Base-by-base conservation (phyloP, 2,329 filamentous ascomycete species). In the Pseudogymnoascus sp. region DNA sequence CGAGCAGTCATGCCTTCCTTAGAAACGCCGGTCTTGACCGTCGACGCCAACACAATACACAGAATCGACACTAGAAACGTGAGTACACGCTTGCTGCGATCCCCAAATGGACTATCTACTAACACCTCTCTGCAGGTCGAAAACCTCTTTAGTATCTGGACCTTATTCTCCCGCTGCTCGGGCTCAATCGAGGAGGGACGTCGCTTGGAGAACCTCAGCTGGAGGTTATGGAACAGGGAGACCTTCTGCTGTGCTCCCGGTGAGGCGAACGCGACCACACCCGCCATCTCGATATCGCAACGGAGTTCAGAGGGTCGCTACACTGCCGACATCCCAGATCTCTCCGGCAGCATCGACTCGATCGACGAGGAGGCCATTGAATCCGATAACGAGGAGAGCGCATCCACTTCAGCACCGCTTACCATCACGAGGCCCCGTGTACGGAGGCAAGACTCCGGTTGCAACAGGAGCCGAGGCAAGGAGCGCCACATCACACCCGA, bases 141-240 rank as follows among this genome's bases (percentile, higher is more conserved):
- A 78, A 96, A 93, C 74, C 85, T 97, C 61, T 96, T 95, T 78
- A 93, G 90, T 80, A 96, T 97, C 85, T 96, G 93, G 92, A 93
- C 91, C 76, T 92, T 97, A 65, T 97, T 97, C 74, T 93, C 92
- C 61, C 91, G 92, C 78, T 96, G 93, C 77, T 91, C 92, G 73
- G 91, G 95, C 73, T 95, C 93, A 62, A 88, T 97, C 75, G 91
- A 96, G 74, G 90, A 97, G 77, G 95, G 95, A 64, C 87, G 91
- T 73, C 84, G 95, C 72, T 81, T 97, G 74, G 95, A 97, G 76
- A 97, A 99, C 78, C 81, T 99, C 67, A 96, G 90, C 75, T 97
- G 95, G 95, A 83, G 95, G 71, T 79, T 97, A 66, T 97, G 93
- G 93, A 96, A 91, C 71, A 85, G 92, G 71, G 93, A 97, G 75